Evolutionary conservation across 345 rosid species (phyloP).

Genomic region (Populus davidiana): DNA sequence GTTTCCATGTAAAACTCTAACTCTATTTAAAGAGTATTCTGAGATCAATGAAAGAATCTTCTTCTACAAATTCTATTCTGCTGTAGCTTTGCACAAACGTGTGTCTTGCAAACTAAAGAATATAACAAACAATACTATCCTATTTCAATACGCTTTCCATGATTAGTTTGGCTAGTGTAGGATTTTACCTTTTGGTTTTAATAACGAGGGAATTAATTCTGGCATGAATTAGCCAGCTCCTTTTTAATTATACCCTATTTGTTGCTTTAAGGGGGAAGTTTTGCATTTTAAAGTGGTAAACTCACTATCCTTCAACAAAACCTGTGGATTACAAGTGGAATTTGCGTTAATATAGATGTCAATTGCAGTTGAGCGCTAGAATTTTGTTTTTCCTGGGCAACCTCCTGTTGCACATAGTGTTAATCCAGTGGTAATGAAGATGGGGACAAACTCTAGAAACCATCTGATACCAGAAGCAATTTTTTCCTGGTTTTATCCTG

Average conservation of each 20-base stretch:
- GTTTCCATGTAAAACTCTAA: no score
- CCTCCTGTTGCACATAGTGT: neutral
- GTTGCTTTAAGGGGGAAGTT: neutral
- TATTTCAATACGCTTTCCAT: no score
- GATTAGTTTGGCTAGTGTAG: neutral
- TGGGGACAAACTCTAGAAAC: constrained; percentile 43
- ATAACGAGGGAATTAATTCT: neutral
- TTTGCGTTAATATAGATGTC: neutral
- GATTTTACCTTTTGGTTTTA: neutral
- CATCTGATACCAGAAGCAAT: constrained; percentile 38
- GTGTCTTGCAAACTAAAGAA: no score
- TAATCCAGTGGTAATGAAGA: constrained; percentile 29
- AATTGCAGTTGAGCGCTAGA: neutral
- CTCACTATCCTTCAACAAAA: neutral
- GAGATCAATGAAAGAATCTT: no score
- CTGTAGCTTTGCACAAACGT: no score
- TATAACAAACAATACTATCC: no score
- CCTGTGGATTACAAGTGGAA: neutral
- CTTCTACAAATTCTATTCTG: no score
- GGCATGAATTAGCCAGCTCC: neutral
- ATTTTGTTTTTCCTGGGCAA: neutral
- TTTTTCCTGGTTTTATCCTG: constrained; percentile 41
- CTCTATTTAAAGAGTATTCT: no score
- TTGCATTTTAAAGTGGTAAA: neutral
- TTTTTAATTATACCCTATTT: neutral